Base-by-base conservation (phyloP, 345 rosid genomes). In the Hevea brasiliensis region DNA sequence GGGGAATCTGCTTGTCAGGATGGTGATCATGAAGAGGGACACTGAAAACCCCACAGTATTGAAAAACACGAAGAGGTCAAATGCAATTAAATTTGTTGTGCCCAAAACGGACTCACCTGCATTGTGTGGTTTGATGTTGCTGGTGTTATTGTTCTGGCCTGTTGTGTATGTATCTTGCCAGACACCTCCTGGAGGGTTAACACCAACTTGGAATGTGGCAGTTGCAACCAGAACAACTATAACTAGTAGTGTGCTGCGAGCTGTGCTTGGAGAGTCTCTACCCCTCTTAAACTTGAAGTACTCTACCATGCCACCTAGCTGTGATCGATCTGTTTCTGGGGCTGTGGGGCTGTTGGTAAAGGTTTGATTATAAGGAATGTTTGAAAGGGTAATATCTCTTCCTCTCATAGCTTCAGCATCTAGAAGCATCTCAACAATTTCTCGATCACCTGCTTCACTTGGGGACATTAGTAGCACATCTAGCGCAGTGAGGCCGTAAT, bases 261-360 rank as follows among this genome's bases (percentile, higher is more conserved):
- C 82, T 67, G 85, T 88, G 27, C 85, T 84, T 7, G 92, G 89
- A 23, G 90, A 81, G 68, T 87, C 89, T 85, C 89, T 83, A 6
- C 81, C 70, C 64, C 67, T 85, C 69, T 83, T 85, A 79, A 89
- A 87, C 74, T 84, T 85, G 81, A 87, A 89, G 81, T 83, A 89
- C 58, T 85, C 85, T 0, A 80, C 74, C 35, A 81, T 20, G 8
- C 74, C 81, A 58, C 69, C 61, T 15, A 15, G 11, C 63, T 23
- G 21, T n/a, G 47, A 35, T 3, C 20, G 27, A 21, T 7, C 10
- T 72, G 78, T 62, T 42, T 62, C 76, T 45, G 71, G 70, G 8
- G 37, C 51, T 32, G 37, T 32, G 37, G 37, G 4, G 37, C 3
- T 32, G 37, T 32, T 32, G 3, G 37, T 32, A 32, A 32, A 4